phyloP scores from a whole-genome alignment of 108 stramenopile genomes.

The Discostella pseudostelligera region DNA sequence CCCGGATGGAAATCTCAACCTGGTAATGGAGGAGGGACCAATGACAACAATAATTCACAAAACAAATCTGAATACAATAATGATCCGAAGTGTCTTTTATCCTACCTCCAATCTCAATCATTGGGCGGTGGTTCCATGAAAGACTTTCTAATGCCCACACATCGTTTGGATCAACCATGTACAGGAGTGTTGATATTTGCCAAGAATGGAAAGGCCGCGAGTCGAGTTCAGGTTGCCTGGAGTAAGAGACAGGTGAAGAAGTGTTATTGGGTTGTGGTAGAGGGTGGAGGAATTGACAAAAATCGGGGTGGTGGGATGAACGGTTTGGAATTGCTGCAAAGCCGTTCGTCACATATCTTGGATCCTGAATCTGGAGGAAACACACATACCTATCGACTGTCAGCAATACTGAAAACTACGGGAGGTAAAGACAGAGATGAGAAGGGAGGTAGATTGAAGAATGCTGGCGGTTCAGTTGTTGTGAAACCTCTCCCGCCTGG shows the following conservation, averaged over 20 bases:
- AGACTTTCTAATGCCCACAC: constrained; percentile 72
- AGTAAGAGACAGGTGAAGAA: constrained; percentile 58
- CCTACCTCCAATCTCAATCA: constrained; percentile 50
- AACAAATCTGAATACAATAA: background rate
- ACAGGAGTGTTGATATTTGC: constrained; percentile 74
- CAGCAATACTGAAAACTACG: constrained; percentile 24
- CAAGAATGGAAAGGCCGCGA: constrained; percentile 78
- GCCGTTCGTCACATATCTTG: constrained; percentile 10
- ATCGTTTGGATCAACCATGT: constrained; percentile 88
- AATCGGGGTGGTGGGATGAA: constrained; percentile 6
- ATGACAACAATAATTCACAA: constrained; percentile 4
- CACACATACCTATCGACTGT: constrained; percentile 31
- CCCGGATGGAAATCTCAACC: constrained; percentile 85
- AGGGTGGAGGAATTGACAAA: constrained; percentile 28
- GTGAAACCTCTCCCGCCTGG: constrained; percentile 33
- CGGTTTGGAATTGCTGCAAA: constrained; percentile 38
- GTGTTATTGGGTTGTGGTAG: constrained; percentile 54
- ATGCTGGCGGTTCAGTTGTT: constrained; percentile 24
- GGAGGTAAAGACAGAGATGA: constrained; percentile 2
- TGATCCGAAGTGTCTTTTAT: constrained; percentile 64
- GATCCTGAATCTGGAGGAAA: background rate
- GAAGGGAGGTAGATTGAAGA: constrained; percentile 10
- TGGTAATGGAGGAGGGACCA: constrained; percentile 33
- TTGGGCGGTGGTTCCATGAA: constrained; percentile 71
- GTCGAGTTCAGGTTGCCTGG: constrained; percentile 70